Conservation (phyloP, 257 asterid genomes). For the Nicotiana undulata region DNA sequence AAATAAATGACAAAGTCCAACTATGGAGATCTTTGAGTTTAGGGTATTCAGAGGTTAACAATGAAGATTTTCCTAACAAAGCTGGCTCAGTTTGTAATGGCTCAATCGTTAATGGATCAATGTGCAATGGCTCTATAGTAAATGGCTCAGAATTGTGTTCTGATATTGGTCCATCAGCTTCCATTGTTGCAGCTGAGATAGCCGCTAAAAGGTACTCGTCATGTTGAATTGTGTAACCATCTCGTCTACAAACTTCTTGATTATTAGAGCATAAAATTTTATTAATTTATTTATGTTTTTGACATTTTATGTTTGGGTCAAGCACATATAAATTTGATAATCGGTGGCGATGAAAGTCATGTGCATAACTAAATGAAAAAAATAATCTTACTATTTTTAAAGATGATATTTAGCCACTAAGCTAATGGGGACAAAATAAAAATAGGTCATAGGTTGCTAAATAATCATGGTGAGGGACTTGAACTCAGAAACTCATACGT, state of each 20-base stretch:
- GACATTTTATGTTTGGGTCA: background rate
- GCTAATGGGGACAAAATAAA: background rate
- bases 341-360: background rate
- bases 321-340: background rate
- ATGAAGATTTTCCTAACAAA: background rate
- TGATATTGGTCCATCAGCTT: conserved; percentile 74
- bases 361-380: background rate
- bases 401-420: background rate
- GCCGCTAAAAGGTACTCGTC: conserved; percentile 28
- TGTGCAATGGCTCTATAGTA: conserved; percentile 22
- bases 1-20: conserved; percentile 1
- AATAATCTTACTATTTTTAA: background rate
- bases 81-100: conserved; percentile 18
- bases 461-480: background rate
- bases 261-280: background rate
- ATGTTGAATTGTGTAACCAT: too few species aligned
- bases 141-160: conserved; percentile 41
- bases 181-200: conserved; percentile 72
- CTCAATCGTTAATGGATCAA: conserved; percentile 18
- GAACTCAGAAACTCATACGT: background rate
- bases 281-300: background rate
- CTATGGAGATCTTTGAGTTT: conserved; percentile 34
- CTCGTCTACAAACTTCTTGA: background rate
- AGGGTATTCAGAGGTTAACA: conserved; percentile 7
- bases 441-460: background rate